Evolutionary conservation across 164 flowering plant genomes (phyloP).

Genomic region (Platanus orientalis): DNA sequence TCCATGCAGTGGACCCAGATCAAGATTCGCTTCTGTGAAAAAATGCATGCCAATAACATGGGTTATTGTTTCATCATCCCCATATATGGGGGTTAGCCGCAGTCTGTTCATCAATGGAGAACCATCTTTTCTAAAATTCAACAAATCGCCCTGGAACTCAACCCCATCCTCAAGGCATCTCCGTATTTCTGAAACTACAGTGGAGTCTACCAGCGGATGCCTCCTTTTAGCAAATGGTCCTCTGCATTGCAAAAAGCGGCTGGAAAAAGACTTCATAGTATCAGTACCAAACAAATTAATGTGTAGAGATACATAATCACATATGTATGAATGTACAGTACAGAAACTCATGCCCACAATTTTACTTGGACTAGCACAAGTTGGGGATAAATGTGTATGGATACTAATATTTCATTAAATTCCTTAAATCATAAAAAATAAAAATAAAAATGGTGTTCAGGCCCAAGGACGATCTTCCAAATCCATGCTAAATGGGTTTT

Average conservation of each 20-base stretch:
- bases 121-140: conserved; percentile 90
- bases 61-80: conserved; percentile 71
- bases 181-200: conserved; percentile 70
- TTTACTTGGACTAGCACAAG: too few species aligned
- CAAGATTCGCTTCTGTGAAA: conserved; percentile 70
- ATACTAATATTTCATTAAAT: too few species aligned
- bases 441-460: too few species aligned
- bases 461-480: too few species aligned
- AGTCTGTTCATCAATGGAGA: conserved; percentile 79
- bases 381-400: too few species aligned
- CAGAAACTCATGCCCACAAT: too few species aligned
- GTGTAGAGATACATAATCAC: too few species aligned
- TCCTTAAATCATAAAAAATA: too few species aligned
- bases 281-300: not conserved
- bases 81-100: conserved; percentile 72
- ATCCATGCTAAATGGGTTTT: too few species aligned
- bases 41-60: conserved; percentile 89
- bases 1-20: conserved; percentile 68
- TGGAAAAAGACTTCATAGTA: conserved; percentile 31
- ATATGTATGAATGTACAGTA: too few species aligned
- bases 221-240: conserved; percentile 94
- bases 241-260: conserved; percentile 93
- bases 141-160: too few species aligned
- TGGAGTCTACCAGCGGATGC: conserved; percentile 78
- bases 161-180: conserved; percentile 79